Base-by-base conservation (phyloP, 2,329 filamentous ascomycete species). In the Talaromyces sp. region DNA sequence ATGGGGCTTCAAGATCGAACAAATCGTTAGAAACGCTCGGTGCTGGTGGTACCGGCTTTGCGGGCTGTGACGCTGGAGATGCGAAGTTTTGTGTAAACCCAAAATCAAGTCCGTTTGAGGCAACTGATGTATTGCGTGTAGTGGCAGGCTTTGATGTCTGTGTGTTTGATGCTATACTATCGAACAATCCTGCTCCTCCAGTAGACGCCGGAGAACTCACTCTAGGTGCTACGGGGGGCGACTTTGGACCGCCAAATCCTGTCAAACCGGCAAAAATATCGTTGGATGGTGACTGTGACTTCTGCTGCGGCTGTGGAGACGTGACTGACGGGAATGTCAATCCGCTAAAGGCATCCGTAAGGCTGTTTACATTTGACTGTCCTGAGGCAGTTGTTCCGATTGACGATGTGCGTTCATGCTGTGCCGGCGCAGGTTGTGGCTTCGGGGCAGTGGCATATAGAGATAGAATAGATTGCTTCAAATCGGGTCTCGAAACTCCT, bases 381-480 rank as follows among this genome's bases (percentile, higher is more conserved):
- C 80, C 77, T 24, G 89, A 3, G 56, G 89, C 87, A 81, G 92
- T 84, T 60, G 86, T 86, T 19, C 90, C 87, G 71, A 93, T 91
- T 0, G 88, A 88, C 33, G 84, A 82, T 45, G 84, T 84, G 13
- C 85, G 83, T 41, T 82, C 81, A 74, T 90, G 88, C 35, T 82
- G 79, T 24, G 79, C 75, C 24, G 81, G 74, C 27, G 79, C 75
- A 63, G 87, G 82, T 70, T 91, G 90, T n/a, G 91, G 88, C 73
- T 92, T 90, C 1, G 93, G 90, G 5, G 87, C 87, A 8, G 92
- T 90, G 11, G 93, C 92, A 75, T 99, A 99, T 16, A 99, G 85
- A 8, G 95, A 99, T 58, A 99, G 81, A 67, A 99, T 99, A 2
- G 94, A 98, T 78, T 97, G 94, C 79, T 99, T 99, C 66, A 99